Conservation (phyloP, 2,329 filamentous ascomycete species). For the Colletotrichum godetiae region DNA sequence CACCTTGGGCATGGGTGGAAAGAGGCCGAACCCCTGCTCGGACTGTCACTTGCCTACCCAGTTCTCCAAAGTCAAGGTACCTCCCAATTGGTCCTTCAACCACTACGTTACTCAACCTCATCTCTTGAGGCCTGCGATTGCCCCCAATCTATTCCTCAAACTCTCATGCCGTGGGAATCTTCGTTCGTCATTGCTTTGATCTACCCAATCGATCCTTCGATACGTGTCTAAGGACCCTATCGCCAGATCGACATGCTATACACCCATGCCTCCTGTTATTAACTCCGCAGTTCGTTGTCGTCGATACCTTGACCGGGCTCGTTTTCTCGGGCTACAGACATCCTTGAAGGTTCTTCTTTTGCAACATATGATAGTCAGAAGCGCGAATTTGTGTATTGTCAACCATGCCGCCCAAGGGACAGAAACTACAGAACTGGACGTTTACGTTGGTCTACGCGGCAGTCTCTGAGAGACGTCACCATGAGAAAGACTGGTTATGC, state of each 20-base stretch:
- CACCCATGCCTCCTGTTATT: neutral
- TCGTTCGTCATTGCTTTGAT: neutral
- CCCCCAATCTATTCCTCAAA: neutral
- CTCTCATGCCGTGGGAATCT: neutral
- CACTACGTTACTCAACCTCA: neutral
- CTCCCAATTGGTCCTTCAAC: neutral
- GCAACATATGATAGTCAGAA: neutral
- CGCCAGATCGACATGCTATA: neutral
- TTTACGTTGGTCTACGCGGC: neutral
- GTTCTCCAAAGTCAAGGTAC: neutral
- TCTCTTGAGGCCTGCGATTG: neutral
- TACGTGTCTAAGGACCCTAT: neutral
- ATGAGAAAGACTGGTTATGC: neutral
- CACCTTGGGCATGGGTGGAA: neutral
- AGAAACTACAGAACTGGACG: slow-evolving; percentile 2
- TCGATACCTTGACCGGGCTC: neutral
- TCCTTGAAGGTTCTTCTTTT: neutral
- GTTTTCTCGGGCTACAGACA: neutral
- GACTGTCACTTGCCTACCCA: neutral
- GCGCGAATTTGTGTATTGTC: neutral
- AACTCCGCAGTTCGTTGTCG: neutral
- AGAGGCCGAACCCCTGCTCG: slow-evolving; percentile 1
- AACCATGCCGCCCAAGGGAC: slow-evolving; percentile 3
- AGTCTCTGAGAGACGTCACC: neutral
- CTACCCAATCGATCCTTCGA: neutral